Percentiles rank a stretch among this genome's conserved stretches.
Evolutionary conservation across 768 basidiomycete genomes (phyloP).

Genomic region (Clavaria fumosa): DNA sequence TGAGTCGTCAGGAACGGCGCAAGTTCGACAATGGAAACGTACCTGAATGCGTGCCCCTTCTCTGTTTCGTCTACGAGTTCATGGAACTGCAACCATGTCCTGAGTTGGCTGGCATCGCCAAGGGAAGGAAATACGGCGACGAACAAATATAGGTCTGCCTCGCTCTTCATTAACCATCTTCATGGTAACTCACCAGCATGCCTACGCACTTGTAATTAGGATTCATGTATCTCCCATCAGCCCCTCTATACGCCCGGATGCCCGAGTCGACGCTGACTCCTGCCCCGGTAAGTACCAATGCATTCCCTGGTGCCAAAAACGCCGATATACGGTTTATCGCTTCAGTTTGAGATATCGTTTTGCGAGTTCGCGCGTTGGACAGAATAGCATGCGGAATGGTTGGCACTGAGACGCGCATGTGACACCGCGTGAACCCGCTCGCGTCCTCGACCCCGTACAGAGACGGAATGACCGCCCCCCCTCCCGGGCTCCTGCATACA

Average conservation of each 20-base stretch:
- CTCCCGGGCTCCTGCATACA: conserved; percentile 45
- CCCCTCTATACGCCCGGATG: conserved; percentile 84
- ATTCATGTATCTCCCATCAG: conserved; percentile 77
- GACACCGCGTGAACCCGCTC: conserved; percentile 4
- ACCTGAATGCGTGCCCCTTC: conserved; percentile 62
- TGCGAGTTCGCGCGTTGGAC: conserved; percentile 24
- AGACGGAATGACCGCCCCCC: conserved; percentile 21
- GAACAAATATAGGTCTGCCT: conserved; percentile 39
- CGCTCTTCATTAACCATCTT: not conserved
- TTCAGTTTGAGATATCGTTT: conserved; percentile 27
- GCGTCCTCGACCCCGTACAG: not conserved
- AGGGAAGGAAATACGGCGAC: not conserved
- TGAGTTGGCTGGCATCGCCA: not conserved
- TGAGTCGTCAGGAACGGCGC: too few species aligned
- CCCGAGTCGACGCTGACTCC: conserved; percentile 94
- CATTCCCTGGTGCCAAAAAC: conserved; percentile 59
- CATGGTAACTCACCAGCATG: not conserved
- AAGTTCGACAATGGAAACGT: too few species aligned
- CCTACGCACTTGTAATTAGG: conserved; percentile 67
- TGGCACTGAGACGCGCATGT: conserved; percentile 63
- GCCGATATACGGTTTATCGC: conserved; percentile 45
- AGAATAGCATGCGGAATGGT: conserved; percentile 50
- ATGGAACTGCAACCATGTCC: conserved; percentile 32
- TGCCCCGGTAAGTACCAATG: conserved; percentile 70
- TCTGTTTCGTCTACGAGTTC: conserved; percentile 61